phyloP scores from a whole-genome alignment of 1,284 basidiomycete genomes.

The Ceratobasidium sp. region DNA sequence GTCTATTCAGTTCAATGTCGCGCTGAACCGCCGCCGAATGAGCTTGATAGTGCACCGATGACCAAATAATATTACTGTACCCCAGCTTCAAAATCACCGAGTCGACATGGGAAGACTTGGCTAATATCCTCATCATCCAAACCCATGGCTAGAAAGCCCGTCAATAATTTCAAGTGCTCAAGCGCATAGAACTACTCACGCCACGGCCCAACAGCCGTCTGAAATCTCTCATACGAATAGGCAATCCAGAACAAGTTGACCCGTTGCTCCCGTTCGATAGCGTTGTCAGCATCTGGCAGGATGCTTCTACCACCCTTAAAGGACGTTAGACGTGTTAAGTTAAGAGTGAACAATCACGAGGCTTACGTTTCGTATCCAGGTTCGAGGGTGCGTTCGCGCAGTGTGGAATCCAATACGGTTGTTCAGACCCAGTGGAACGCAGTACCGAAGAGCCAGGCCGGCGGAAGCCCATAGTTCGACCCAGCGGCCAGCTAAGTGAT shows the following conservation, averaged over 20 bases:
- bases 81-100: conserved; percentile 39
- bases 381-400: conserved; percentile 57
- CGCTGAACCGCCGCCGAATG: background rate
- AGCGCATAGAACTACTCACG: background rate
- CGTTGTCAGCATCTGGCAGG: conserved; percentile 24
- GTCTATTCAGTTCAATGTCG: conserved; percentile 33
- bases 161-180: background rate
- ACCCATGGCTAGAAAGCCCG: conserved; percentile 11
- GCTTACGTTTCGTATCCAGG: conserved; percentile 30
- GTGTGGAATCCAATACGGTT: conserved; percentile 71
- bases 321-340: background rate
- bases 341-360: background rate
- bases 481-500: conserved; percentile 77
- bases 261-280: conserved; percentile 22
- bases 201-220: conserved; percentile 28
- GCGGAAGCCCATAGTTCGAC: conserved; percentile 64
- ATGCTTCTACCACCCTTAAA: conserved; percentile 25
- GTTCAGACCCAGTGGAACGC: conserved; percentile 70
- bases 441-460: conserved; percentile 63
- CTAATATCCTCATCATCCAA: conserved; percentile 41
- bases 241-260: conserved; percentile 31
- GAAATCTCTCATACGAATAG: conserved; percentile 28
- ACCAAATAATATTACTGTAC: conserved; percentile 31
- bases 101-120: conserved; percentile 37
- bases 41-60: background rate